These are phyloP conservation scores for Lactarius vividus DNA, from an alignment of 768 basidiomycete genomes.

Conservation along the genomic window DNA sequence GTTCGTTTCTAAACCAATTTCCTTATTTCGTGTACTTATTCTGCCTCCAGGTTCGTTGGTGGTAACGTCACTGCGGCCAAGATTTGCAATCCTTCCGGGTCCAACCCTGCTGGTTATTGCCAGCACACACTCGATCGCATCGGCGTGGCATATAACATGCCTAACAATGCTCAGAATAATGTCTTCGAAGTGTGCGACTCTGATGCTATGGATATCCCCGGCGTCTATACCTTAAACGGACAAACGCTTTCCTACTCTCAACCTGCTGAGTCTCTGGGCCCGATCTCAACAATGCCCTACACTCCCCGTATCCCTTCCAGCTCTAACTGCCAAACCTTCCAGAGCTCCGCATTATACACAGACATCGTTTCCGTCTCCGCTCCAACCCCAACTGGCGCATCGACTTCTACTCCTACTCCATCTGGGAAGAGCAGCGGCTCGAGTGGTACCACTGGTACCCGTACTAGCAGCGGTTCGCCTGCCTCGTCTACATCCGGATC, in stretches of 20 bases:
- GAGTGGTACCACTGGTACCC: neutral
- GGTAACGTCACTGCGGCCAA: slow-evolving; percentile 65
- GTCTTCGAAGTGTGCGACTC: slow-evolving; percentile 64
- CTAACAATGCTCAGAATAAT: slow-evolving; percentile 55
- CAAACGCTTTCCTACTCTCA: slow-evolving; percentile 44
- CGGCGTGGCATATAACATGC: slow-evolving; percentile 72
- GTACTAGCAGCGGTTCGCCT: neutral
- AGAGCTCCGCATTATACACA: slow-evolving; percentile 39
- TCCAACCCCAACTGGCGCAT: neutral
- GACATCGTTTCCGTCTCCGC: slow-evolving; percentile 7
- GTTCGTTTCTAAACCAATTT: slow-evolving; percentile 37
- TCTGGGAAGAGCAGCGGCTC: neutral
- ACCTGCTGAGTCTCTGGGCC: slow-evolving; percentile 46
- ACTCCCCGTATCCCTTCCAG: slow-evolving; percentile 40
- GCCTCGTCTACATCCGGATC: slow-evolving; percentile 7
- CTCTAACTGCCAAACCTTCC: slow-evolving; percentile 43
- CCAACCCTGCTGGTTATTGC: slow-evolving; percentile 55
- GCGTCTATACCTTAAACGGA: slow-evolving; percentile 45
- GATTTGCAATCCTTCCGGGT: slow-evolving; percentile 56
- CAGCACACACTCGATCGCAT: slow-evolving; percentile 74
- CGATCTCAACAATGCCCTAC: slow-evolving; percentile 47
- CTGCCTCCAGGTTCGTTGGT: slow-evolving; percentile 64
- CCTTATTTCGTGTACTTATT: neutral
- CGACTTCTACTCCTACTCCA: neutral
- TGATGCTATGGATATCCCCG: slow-evolving; percentile 62